These are phyloP conservation scores for Pichia sp. DNA, from an alignment of 1,139 yeast species.

Conservation along the genomic window DNA sequence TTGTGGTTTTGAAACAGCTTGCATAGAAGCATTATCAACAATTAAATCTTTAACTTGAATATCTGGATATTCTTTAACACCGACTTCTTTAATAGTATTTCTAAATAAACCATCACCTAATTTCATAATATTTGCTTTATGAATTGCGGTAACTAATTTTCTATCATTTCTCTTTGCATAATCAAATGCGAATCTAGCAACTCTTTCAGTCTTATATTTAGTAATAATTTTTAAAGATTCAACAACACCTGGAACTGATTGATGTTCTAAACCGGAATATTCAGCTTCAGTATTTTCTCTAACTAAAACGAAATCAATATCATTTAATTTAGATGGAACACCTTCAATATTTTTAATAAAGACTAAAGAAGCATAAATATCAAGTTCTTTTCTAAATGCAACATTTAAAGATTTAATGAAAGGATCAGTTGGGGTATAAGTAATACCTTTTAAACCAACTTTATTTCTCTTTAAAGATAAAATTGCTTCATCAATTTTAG, in stretches of 20 bases:
- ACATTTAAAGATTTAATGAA: slow-evolving; percentile 83
- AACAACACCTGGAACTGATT: slow-evolving; percentile 95
- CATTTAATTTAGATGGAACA: slow-evolving; percentile 80
- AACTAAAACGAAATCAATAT: slow-evolving; percentile 87
- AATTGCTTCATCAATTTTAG: slow-evolving; percentile 75
- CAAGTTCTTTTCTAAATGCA: slow-evolving; percentile 92
- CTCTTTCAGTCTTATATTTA: slow-evolving; percentile 91
- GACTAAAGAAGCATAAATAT: slow-evolving; percentile 90
- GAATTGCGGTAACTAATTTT: slow-evolving; percentile 91
- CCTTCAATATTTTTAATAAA: slow-evolving; percentile 93
- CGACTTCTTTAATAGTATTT: slow-evolving; percentile 86
- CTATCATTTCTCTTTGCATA: slow-evolving; percentile 90
- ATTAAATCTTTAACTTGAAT: slow-evolving; percentile 85
- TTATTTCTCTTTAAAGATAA: slow-evolving; percentile 91
- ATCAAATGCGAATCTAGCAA: slow-evolving; percentile 95
- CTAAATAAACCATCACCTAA: slow-evolving; percentile 97
- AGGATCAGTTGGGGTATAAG: slow-evolving; percentile 75
- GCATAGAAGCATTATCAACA: slow-evolving; percentile 99
- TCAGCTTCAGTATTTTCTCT: slow-evolving; percentile 99
- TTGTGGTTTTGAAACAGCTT: slow-evolving; percentile 96
- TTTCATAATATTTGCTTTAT: slow-evolving; percentile 99
- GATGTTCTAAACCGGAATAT: slow-evolving; percentile 97
- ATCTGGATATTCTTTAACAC: slow-evolving; percentile 77
- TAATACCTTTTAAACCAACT: slow-evolving; percentile 93
- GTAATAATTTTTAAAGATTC: slow-evolving; percentile 95